Evolutionary conservation across 768 basidiomycete genomes (phyloP).

Genomic region (Tulasnella sp.): DNA sequence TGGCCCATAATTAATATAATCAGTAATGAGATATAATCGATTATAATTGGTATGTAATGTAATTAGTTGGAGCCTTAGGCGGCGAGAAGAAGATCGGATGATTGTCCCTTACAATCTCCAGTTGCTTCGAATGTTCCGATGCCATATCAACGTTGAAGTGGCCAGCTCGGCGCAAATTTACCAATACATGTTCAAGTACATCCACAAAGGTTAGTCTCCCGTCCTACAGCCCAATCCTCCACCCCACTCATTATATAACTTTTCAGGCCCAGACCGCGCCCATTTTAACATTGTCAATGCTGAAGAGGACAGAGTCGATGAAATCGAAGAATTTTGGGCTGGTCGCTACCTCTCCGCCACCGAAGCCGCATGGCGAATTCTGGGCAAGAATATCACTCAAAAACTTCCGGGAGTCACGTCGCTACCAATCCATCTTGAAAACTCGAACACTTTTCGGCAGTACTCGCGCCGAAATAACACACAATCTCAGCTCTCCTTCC

Average conservation of each 20-base stretch:
- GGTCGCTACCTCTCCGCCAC: conserved; percentile 22
- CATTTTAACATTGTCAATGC: conserved; percentile 4
- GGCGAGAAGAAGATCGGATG: conserved; percentile 9
- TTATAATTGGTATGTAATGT: no score
- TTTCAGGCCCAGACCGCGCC: conserved; percentile 2
- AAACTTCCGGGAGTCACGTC: conserved; percentile 10
- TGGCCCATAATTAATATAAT: no score
- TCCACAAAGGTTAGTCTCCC: conserved; percentile 20
- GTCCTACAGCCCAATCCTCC: no score
- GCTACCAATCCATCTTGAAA: conserved; percentile 13
- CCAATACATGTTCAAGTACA: conserved; percentile 24
- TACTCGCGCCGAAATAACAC: not conserved
- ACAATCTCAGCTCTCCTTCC: not conserved
- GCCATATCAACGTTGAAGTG: conserved; percentile 21
- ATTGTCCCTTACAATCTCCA: conserved; percentile 12
- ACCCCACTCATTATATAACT: not conserved
- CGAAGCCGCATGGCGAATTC: conserved; percentile 22
- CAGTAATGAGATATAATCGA: no score
- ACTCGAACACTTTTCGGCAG: not conserved
- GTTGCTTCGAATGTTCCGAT: conserved; percentile 18
- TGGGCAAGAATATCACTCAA: conserved; percentile 12
- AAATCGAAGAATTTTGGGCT: conserved; percentile 18
- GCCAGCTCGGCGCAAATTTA: not conserved
- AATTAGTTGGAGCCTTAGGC: no score
- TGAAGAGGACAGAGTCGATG: conserved; percentile 5